These are phyloP conservation scores for Mycena sp. DNA, from an alignment of 1,284 basidiomycete genomes.

Conservation along the genomic window DNA sequence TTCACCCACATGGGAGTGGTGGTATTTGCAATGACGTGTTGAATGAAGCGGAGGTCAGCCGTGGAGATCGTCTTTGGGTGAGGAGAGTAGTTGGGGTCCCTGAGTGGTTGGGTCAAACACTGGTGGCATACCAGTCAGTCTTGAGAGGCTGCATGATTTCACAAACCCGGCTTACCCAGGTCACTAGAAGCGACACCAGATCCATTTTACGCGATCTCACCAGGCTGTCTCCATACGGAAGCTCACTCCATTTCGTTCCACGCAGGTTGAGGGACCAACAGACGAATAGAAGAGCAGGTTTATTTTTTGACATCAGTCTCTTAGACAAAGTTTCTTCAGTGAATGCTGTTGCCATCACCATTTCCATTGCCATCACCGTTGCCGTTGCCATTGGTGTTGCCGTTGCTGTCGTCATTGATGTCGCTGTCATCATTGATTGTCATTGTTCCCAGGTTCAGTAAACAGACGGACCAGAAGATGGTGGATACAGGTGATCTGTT, in stretches of 20 bases:
- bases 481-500: conserved; percentile 2
- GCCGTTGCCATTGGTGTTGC: neutral
- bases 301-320: too few species aligned
- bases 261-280: conserved; percentile 9
- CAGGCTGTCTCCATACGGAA: neutral
- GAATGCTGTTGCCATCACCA: too few species aligned
- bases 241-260: neutral
- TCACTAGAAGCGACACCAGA: neutral
- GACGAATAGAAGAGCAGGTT: conserved; percentile 1
- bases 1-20: conserved; percentile 43
- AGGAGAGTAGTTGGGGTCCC: neutral
- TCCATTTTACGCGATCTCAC: neutral
- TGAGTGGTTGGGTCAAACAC: too few species aligned
- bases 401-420: neutral
- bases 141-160: neutral
- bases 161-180: conserved; percentile 9
- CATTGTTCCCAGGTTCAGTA: neutral
- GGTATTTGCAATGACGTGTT: conserved; percentile 37
- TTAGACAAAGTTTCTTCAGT: too few species aligned
- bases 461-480: conserved; percentile 3
- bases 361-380: too few species aligned
- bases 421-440: too few species aligned
- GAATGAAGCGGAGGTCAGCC: conserved; percentile 24
- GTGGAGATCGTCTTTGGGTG: conserved; percentile 12
- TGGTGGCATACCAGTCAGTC: neutral